Percentiles rank a stretch among this genome's conserved stretches.
These are phyloP conservation scores for Gonium pectorale DNA, from an alignment of 139 green algal genomes.

Conservation along the genomic window DNA sequence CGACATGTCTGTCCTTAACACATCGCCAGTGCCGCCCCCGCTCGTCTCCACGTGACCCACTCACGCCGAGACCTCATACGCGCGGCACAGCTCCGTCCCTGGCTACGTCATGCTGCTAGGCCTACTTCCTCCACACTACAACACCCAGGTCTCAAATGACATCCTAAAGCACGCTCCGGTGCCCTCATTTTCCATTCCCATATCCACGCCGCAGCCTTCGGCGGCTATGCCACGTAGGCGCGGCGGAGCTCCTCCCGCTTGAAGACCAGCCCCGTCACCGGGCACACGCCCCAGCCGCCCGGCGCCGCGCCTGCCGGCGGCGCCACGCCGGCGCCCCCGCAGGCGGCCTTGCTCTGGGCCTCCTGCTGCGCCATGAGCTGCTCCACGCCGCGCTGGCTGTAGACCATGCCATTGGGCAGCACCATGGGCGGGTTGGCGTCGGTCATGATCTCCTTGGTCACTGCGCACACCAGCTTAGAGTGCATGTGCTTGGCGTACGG, in stretches of 20 bases:
- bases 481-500: constrained; percentile 88
- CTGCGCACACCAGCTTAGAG: constrained; percentile 90
- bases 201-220: no score
- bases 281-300: constrained; percentile 73
- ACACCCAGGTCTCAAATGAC: no score
- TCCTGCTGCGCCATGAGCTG: constrained; percentile 39
- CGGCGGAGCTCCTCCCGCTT: constrained; percentile 68
- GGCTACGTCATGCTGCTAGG: no score
- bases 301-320: background rate
- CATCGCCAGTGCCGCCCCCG: no score
- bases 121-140: no score
- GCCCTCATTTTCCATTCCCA: no score
- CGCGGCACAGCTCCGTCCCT: no score
- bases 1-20: no score
- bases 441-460: constrained; percentile 89
- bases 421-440: constrained; percentile 94
- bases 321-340: background rate
- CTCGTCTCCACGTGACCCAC: no score
- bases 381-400: constrained; percentile 63
- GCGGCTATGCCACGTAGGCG: constrained; percentile 68
- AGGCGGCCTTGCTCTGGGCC: background rate
- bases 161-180: no score
- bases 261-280: constrained; percentile 64
- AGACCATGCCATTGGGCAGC: constrained; percentile 83
- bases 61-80: no score